These are phyloP conservation scores for Rhizopus delemar DNA, from an alignment of 371 early-diverging fungal genomes.

Conservation along the genomic window DNA sequence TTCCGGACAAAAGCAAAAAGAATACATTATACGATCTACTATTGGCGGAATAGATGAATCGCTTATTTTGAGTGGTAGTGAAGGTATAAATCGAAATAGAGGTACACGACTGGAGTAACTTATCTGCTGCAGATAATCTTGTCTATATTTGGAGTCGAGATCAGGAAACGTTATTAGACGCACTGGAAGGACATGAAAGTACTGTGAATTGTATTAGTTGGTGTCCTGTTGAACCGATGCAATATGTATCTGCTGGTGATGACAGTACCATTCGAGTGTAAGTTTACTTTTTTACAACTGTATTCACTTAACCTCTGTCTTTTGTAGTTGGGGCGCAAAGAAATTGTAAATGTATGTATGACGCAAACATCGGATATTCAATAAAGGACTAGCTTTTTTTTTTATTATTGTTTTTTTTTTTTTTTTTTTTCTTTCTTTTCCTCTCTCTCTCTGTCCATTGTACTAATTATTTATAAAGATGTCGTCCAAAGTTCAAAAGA, in stretches of 20 bases:
- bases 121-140: conserved; percentile 56
- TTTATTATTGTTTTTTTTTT: background rate
- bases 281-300: conserved; percentile 27
- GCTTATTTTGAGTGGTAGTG: conserved; percentile 89
- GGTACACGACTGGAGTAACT: background rate
- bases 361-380: background rate
- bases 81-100: conserved; percentile 54
- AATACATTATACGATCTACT: conserved; percentile 88
- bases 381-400: conserved; percentile 12
- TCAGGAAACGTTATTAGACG: conserved; percentile 71
- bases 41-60: conserved; percentile 86
- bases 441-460: conserved; percentile 1
- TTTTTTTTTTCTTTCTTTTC: conserved; percentile 8
- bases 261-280: conserved; percentile 92
- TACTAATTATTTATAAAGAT: conserved; percentile 34
- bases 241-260: conserved; percentile 93
- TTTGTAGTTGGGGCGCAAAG: conserved; percentile 15
- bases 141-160: conserved; percentile 93
- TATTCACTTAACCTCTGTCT: background rate
- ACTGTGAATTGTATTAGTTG: conserved; percentile 87
- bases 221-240: conserved; percentile 66
- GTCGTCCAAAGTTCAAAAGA: conserved; percentile 88
- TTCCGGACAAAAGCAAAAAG: conserved; percentile 82
- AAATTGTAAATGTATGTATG: background rate
- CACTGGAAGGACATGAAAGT: conserved; percentile 78